Base-by-base conservation (phyloP, 2,329 filamentous ascomycete genomes). In the Alternaria angustiovoidea region DNA sequence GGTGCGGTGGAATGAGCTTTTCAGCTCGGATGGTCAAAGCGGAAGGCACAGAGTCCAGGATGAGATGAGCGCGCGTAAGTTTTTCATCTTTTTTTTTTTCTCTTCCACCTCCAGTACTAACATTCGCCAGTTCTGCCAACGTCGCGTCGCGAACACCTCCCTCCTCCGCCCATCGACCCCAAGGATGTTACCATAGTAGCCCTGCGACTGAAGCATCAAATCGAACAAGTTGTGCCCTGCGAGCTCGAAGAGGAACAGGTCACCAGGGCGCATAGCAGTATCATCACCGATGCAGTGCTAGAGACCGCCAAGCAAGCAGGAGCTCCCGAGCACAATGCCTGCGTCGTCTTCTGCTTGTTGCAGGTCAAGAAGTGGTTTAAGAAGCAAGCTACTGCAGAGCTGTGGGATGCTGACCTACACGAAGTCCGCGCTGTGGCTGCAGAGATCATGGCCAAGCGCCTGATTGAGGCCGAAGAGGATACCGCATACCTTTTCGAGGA, bases 381-480 rank as follows among this genome's bases (percentile, higher is more conserved):
- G 74, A 88, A 87, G 63, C 94, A 98, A 80, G 88, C 93, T 2
- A 64, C 85, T 28, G 78, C 89, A 7, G 95, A 99, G 83, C 87
- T 98, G 2, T 99, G 94, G 93, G 94, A 99, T 78, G 89, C 94
- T 7, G 90, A 93, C 61, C 83, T 98, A 39, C 92, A 97, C 76
- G 81, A 89, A 42, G 82, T 95, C 38, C 88, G 94, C 30, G 92
- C 93, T 2, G 83, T 86, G 2, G 94, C 95, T 14, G 97, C 93
- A 74, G 93, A 97, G 78, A 89, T 97, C 48, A 90, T 99, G 71
- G 94, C 95, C 20, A 99, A 98, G 82, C 84, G 86, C 60, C 91
- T 90, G 67, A 98, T 99, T 73, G 95, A 99, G 79, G 80, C 79
- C 2, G 94, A 97, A 74, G 90, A 96, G 38, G 87, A 98, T 70